Conservation (phyloP, 176 grass and related monocot species). For the Oryza nivara region DNA sequence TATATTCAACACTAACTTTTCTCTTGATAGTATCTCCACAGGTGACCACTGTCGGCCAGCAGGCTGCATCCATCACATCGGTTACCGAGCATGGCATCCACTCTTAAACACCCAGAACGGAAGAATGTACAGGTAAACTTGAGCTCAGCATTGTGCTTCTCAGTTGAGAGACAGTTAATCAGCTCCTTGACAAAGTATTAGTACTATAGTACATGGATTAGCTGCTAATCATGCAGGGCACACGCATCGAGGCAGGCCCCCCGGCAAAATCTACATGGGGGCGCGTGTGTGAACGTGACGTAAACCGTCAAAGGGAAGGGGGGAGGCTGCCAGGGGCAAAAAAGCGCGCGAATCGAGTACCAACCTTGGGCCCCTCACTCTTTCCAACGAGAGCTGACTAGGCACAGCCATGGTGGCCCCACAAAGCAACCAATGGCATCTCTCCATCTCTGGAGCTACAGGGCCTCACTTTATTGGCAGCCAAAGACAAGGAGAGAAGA, state of each 20-base stretch:
- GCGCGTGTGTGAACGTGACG: slow-evolving; percentile 89
- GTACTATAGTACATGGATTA: slow-evolving; percentile 35
- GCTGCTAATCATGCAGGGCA: slow-evolving; percentile 48
- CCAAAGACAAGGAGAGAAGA: slow-evolving; percentile 82
- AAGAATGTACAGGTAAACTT: slow-evolving; percentile 9
- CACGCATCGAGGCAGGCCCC: slow-evolving; percentile 32
- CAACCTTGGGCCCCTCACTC: slow-evolving; percentile 66
- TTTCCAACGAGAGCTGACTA: slow-evolving; percentile 64
- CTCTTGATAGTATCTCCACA: background rate
- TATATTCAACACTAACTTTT: slow-evolving; percentile 8
- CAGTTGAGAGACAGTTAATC: slow-evolving; percentile 42
- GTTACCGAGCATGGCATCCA: background rate
- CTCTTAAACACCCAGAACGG: background rate
- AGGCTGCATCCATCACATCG: slow-evolving; percentile 4
- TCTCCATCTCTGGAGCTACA: slow-evolving; percentile 41
- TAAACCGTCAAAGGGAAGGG: slow-evolving; percentile 76
- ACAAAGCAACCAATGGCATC: slow-evolving; percentile 47
- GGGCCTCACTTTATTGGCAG: slow-evolving; percentile 20
- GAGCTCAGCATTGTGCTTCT: slow-evolving; percentile 13
- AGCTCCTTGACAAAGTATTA: slow-evolving; percentile 34
- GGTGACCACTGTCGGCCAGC: slow-evolving; percentile 16
- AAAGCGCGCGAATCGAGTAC: slow-evolving; percentile 57
- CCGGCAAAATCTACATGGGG: slow-evolving; percentile 80
- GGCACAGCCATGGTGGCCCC: slow-evolving; percentile 47
- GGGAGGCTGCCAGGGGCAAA: background rate